Evolutionary conservation across 139 green algal species (phyloP).

Genomic region (Choricystis sp.): DNA sequence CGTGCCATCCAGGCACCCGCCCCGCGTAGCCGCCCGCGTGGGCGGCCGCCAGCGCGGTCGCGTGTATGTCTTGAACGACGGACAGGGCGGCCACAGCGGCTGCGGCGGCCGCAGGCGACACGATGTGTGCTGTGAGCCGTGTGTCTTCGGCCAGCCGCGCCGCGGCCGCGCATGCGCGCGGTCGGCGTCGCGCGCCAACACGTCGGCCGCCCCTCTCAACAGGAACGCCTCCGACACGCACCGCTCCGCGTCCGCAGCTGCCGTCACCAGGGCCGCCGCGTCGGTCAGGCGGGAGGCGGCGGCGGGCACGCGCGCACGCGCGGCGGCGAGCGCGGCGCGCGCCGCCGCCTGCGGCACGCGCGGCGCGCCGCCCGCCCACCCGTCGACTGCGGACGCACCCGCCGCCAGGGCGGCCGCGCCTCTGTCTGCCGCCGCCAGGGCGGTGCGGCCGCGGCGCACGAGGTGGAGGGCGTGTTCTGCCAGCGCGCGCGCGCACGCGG

Average conservation of each 20-base stretch:
- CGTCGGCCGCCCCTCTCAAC: no score
- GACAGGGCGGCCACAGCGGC: no score
- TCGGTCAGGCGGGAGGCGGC: background rate
- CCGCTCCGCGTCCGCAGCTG: background rate
- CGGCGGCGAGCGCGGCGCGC: background rate
- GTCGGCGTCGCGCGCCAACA: no score
- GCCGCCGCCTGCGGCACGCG: background rate
- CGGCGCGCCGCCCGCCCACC: background rate
- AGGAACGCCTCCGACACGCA: no score
- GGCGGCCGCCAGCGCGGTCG: no score
- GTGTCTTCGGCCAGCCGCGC: no score
- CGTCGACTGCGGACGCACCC: background rate
- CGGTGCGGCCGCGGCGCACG: constrained; percentile 36
- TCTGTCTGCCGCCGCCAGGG: constrained; percentile 14
- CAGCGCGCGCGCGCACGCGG: constrained; percentile 23
- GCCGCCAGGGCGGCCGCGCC: background rate
- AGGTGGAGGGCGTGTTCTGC: constrained; percentile 63
- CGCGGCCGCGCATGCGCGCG: no score
- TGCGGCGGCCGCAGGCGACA: no score
- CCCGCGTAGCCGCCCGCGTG: no score
- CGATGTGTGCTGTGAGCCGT: no score
- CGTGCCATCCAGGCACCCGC: no score
- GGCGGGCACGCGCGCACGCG: background rate
- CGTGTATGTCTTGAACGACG: no score
- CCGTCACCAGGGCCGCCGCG: background rate